Conservation (phyloP, 2,329 filamentous ascomycete species). For the Fusarium sterilihyphosum region DNA sequence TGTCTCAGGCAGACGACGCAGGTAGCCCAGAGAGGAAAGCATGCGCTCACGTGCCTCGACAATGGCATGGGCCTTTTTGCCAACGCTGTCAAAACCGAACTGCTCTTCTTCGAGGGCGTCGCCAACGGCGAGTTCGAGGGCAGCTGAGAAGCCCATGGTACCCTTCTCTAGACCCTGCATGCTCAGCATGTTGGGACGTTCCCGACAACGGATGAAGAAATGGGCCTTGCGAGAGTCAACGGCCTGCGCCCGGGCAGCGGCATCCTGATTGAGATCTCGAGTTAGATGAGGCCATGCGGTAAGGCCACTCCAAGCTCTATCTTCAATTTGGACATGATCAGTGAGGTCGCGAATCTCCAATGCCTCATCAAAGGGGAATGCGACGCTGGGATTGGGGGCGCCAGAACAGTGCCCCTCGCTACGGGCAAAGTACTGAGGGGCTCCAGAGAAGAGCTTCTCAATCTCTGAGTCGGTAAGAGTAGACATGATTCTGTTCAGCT, state of each 20-base stretch:
- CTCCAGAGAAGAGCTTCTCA: slow-evolving; percentile 78
- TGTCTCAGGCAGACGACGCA: slow-evolving; percentile 67
- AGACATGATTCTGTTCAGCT: slow-evolving; percentile 67
- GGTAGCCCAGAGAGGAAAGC: slow-evolving; percentile 61
- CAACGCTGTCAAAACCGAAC: slow-evolving; percentile 66
- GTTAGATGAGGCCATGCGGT: slow-evolving; percentile 73
- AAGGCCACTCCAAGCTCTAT: slow-evolving; percentile 70
- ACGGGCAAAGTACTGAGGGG: slow-evolving; percentile 75
- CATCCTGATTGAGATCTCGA: slow-evolving; percentile 58
- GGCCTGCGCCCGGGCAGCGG: slow-evolving; percentile 54
- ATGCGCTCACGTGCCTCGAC: slow-evolving; percentile 68
- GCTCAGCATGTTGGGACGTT: slow-evolving; percentile 77
- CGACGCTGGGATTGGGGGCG: slow-evolving; percentile 70
- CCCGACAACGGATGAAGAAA: slow-evolving; percentile 67
- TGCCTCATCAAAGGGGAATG: slow-evolving; percentile 74
- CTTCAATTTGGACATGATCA: slow-evolving; percentile 71
- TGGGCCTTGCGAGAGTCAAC: slow-evolving; percentile 61
- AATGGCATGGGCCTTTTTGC: slow-evolving; percentile 63
- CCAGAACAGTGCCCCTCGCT: slow-evolving; percentile 68
- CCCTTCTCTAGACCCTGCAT: slow-evolving; percentile 77
- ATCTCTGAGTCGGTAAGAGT: slow-evolving; percentile 68
- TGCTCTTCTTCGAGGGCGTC: slow-evolving; percentile 72
- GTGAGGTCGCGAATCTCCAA: slow-evolving; percentile 70
- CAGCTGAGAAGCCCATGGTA: slow-evolving; percentile 74
- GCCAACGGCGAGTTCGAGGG: slow-evolving; percentile 71